Base-by-base conservation (phyloP, 2,329 filamentous ascomycete species). In the Xylaria sp. region DNA sequence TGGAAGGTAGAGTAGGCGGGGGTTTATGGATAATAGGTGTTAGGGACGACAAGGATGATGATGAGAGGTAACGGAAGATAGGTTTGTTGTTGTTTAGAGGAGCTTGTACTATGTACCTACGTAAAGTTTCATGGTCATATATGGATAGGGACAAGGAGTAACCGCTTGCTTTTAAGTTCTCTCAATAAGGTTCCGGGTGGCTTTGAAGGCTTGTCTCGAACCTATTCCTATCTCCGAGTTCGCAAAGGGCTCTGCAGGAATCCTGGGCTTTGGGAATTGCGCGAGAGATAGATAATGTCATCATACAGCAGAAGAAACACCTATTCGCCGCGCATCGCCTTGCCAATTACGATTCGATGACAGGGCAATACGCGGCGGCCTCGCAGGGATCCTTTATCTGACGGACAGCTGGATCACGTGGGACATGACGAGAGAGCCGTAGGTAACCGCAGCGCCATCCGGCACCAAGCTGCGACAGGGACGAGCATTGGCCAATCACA, bases 401-500 rank as follows among this genome's bases (percentile, higher is more conserved):
- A 52, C 46, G 23, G 15, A 52, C 21, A 37, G 21, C n/a, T 54
- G 35, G 56, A 67, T 74, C 73, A 74, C 72, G 73, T 74, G 73
- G n/a, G 70, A 58, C 40, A 55, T 53, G 55, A 61, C 54, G 47
- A 47, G 59, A 72, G 70, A 70, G 73, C 73, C 73, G 73, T 65
- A 61, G 60, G 63, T 75, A 75, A 60, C 73, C 73, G 73, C 66
- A 8, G 46, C 60, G 49, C 46, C 51, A 55, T 42, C 49, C n/a
- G 52, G 56, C 11, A 37, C 17, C 57, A 50, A 37, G 65, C 52
- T 54, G 28, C 28, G 5, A 31, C 5, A 4, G 28, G 9, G 5
- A 31, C 52, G 60, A 33, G 60, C 65, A 73, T 72, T 71, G 71
- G 45, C 73, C 71, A 75, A 74, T 75, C 60, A 72, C 15, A 57